phyloP scores from a whole-genome alignment of 2,329 filamentous ascomycete genomes.

The Neonectria sp. region DNA sequence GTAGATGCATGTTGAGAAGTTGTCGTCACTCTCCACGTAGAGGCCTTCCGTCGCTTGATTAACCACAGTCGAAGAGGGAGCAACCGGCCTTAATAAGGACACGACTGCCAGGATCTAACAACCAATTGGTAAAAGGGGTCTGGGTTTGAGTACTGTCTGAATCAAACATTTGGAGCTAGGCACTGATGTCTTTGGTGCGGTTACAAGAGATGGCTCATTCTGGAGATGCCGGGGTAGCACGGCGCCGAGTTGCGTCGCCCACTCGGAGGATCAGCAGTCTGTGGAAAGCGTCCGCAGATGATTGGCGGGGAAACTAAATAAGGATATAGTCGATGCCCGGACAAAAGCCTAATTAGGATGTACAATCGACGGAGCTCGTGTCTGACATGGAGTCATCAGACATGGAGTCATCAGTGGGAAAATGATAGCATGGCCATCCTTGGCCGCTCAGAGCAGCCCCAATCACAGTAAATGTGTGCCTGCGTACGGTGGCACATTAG shows the following conservation, averaged over 20 bases:
- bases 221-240: constrained; percentile 12
- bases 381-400: not conserved
- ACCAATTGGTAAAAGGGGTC: not conserved
- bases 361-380: not conserved
- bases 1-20: constrained; percentile 14
- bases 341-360: not conserved
- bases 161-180: not conserved
- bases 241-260: constrained; percentile 5
- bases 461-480: not conserved
- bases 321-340: not conserved
- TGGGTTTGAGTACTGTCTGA: not conserved
- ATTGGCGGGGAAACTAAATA: constrained; percentile 28
- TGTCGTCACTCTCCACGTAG: not conserved
- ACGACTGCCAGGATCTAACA: not conserved
- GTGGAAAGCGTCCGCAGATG: constrained; percentile 5
- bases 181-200: constrained; percentile 26
- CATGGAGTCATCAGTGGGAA: not conserved
- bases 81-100: not conserved
- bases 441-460: not conserved
- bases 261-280: constrained; percentile 12
- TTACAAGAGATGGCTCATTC: constrained; percentile 10
- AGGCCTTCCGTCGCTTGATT: not conserved
- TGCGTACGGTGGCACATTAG: no score
- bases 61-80: not conserved
- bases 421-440: not conserved